Percentiles rank a stretch among this genome's conserved stretches.
These are phyloP conservation scores for Nymphaea colorata DNA, from an alignment of 164 flowering plant genomes.

Conservation along the genomic window DNA sequence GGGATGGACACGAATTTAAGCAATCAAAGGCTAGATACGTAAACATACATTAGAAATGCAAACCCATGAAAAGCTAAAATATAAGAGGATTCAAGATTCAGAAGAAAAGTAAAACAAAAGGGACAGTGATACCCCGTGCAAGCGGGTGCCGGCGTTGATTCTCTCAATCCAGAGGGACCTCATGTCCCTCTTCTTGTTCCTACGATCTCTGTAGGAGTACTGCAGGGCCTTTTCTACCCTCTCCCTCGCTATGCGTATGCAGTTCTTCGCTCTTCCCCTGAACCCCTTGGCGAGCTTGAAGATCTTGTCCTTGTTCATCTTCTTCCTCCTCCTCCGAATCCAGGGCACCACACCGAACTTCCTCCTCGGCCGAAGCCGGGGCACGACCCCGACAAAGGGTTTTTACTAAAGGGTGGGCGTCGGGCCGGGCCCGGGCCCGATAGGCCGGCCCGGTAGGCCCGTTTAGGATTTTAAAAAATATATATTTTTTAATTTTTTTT, in stretches of 20 bases:
- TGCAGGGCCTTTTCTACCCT: conserved; percentile 92
- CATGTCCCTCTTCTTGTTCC: conserved; percentile 96
- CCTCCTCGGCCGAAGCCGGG: no score
- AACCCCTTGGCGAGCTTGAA: conserved; percentile 83
- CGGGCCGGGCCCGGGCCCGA: no score
- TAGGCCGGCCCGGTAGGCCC: no score
- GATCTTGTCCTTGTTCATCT: conserved; percentile 24
- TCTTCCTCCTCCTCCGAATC: background rate
- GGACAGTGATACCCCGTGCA: conserved; percentile 47
- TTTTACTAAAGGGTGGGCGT: no score
- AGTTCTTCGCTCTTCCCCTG: conserved; percentile 84
- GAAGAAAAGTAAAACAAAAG: background rate
- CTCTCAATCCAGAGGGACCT: conserved; percentile 91
- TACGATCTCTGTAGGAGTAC: conserved; percentile 75
- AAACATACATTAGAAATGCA: background rate
- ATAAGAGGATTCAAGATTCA: background rate
- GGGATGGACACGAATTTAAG: no score
- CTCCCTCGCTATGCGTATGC: conserved; percentile 84
- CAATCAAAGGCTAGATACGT: no score
- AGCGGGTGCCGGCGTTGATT: conserved; percentile 77
- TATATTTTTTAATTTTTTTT: no score
- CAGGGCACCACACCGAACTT: no score
- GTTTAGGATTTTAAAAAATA: no score
- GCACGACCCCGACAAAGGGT: no score
- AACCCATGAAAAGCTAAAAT: background rate